phyloP scores from a whole-genome alignment of 1,284 basidiomycete genomes.

The Microbotryum intermedium region DNA sequence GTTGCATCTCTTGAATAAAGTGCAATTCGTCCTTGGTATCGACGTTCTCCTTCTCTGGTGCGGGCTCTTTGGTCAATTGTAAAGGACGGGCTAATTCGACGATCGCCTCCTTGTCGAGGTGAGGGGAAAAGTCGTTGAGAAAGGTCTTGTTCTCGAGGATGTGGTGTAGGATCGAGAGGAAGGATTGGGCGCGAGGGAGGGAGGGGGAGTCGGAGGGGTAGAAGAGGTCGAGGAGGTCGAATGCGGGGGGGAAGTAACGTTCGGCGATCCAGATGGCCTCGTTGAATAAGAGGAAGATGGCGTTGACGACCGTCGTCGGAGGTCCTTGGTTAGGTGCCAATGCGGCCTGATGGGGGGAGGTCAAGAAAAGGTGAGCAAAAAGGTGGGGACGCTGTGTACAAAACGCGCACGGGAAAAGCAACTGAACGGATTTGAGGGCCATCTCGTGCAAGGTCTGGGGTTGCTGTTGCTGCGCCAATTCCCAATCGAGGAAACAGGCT shows the following conservation, averaged over 20 bases:
- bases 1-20: conserved; percentile 26
- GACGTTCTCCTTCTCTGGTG: conserved; percentile 18
- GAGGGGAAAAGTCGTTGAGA: conserved; percentile 14
- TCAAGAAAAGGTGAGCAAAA: too few species aligned
- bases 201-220: conserved; percentile 52
- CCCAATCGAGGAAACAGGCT: conserved; percentile 63
- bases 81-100: conserved; percentile 20
- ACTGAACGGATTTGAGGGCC: conserved; percentile 44
- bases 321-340: conserved; percentile 53
- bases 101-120: not conserved
- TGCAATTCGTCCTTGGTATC: conserved; percentile 22
- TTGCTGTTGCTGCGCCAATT: conserved; percentile 48
- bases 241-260: conserved; percentile 60
- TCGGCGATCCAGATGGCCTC: conserved; percentile 56
- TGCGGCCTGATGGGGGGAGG: not conserved
- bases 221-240: conserved; percentile 74
- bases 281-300: conserved; percentile 64
- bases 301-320: conserved; percentile 68
- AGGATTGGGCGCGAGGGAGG: conserved; percentile 58
- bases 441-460: conserved; percentile 64
- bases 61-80: not conserved
- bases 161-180: conserved; percentile 69
- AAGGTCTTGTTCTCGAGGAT: conserved; percentile 54
- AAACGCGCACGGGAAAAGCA: not conserved
- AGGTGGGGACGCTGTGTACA: conserved; percentile 15